Conservation (phyloP, 495 filamentous ascomycete genomes). For the Ascobolus immersus region DNA sequence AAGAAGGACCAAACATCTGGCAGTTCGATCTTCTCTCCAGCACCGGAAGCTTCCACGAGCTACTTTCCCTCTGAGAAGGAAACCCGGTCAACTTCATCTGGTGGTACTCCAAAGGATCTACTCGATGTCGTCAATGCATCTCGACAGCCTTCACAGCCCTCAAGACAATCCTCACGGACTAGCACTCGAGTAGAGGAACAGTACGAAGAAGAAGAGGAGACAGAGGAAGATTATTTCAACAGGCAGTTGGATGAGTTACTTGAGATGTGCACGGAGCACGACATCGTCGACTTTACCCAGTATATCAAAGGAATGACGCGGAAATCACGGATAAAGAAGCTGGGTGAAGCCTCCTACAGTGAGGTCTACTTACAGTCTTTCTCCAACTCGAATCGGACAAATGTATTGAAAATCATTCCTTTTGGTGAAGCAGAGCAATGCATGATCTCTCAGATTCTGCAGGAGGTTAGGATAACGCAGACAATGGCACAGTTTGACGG, state of each 20-base stretch:
- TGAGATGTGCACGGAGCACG: constrained; percentile 5
- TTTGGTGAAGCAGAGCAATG: constrained; percentile 13
- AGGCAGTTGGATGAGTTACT: constrained; percentile 10
- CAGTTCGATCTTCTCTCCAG: too few relatives aligned
- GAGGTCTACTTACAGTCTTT: constrained; percentile 12
- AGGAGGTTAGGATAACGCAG: constrained; percentile 13
- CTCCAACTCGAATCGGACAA: constrained; percentile 1
- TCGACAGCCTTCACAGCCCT: too few relatives aligned
- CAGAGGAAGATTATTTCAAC: too few relatives aligned
- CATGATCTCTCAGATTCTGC: constrained; percentile 8
- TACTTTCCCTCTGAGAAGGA: too few relatives aligned
- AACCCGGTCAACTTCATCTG: too few relatives aligned
- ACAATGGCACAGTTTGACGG: constrained; percentile 11
- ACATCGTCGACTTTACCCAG: constrained; percentile 10
- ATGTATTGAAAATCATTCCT: constrained; percentile 15
- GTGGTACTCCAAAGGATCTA: too few relatives aligned
- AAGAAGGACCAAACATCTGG: too few relatives aligned
- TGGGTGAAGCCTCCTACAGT: constrained; percentile 15
- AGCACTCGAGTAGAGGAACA: too few relatives aligned
- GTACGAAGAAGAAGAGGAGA: too few relatives aligned
- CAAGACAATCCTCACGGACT: too few relatives aligned
- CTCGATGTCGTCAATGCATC: too few relatives aligned
- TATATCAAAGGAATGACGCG: constrained; percentile 6
- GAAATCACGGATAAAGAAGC: constrained; percentile 8
- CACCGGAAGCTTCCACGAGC: too few relatives aligned